These are phyloP conservation scores for Amylocarpus encephaloides DNA, from an alignment of 2,329 filamentous ascomycete genomes.

Conservation along the genomic window DNA sequence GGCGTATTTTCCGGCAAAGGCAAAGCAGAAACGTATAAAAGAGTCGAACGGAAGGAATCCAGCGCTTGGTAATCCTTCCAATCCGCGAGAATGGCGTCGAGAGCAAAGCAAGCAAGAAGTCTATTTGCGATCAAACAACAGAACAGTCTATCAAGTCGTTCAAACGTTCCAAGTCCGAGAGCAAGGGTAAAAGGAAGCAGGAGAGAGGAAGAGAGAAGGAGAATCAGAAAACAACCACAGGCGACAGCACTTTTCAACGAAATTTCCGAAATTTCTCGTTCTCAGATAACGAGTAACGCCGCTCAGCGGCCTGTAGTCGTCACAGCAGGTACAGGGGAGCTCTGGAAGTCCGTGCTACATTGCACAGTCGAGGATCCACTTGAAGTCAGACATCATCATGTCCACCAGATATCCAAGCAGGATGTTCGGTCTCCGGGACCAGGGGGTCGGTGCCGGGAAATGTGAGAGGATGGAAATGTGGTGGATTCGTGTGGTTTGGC, in stretches of 20 bases:
- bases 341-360: constrained; percentile 14
- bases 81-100: constrained; percentile 10
- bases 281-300: constrained; percentile 7
- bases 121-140: constrained; percentile 13
- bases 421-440: constrained; percentile 14
- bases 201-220: constrained; percentile 7
- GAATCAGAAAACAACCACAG: constrained; percentile 2
- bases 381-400: constrained; percentile 2
- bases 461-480: constrained; percentile 3
- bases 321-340: constrained; percentile 4
- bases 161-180: not conserved
- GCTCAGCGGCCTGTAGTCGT: not conserved
- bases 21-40: constrained; percentile 5
- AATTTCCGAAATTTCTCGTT: constrained; percentile 10
- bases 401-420: not conserved
- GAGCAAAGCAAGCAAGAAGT: constrained; percentile 12
- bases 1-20: not conserved
- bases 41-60: constrained; percentile 19
- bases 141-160: constrained; percentile 12
- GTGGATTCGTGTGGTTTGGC: constrained; percentile 4
- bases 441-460: constrained; percentile 19
- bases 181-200: constrained; percentile 8
- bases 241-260: constrained; percentile 8
- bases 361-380: constrained; percentile 10
- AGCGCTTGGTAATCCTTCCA: constrained; percentile 29